Conservation (phyloP, 495 filamentous ascomycete genomes). For the Hypoxylon cercidicola region DNA sequence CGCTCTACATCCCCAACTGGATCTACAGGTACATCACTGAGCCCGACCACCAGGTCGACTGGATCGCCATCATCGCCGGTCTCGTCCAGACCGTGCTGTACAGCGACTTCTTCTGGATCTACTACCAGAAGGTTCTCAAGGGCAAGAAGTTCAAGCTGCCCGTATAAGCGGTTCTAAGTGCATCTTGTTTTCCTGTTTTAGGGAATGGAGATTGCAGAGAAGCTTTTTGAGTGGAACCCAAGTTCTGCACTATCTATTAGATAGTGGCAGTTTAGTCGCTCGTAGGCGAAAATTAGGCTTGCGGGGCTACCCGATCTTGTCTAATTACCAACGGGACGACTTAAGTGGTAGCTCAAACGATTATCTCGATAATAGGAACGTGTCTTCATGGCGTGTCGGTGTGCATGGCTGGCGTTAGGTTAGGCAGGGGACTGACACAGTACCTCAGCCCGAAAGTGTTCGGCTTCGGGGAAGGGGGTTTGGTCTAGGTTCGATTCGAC, state of each 20-base stretch:
- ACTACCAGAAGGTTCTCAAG: constrained; percentile 93
- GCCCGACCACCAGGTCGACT: constrained; percentile 72
- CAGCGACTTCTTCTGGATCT: constrained; percentile 99
- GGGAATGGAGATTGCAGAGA: background rate
- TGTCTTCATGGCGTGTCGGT: constrained; percentile 39
- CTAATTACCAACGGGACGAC: constrained; percentile 5
- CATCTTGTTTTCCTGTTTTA: background rate
- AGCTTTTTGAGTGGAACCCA: background rate
- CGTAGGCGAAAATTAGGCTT: constrained; percentile 1
- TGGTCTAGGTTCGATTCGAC: constrained; percentile 33
- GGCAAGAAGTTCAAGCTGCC: constrained; percentile 90
- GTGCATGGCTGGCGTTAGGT: constrained; percentile 48
- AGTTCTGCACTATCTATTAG: constrained; percentile 7
- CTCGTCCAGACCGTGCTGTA: constrained; percentile 94
- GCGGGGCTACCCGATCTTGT: constrained; percentile 7
- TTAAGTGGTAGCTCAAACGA: constrained; percentile 4
- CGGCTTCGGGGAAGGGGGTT: constrained; percentile 19
- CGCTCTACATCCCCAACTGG: constrained; percentile 99
- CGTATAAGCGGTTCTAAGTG: constrained; percentile 61
- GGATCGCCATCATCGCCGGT: constrained; percentile 85
- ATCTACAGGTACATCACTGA: constrained; percentile 86
- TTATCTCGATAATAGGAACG: constrained; percentile 36
- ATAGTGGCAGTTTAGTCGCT: constrained; percentile 11
- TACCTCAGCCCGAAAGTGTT: constrained; percentile 31
- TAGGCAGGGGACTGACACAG: constrained; percentile 32